Evolutionary conservation across 768 basidiomycete genomes (phyloP), one percentile per base, ranked within the genome.

Genomic region (Brasilioporus rufonigricans): DNA sequence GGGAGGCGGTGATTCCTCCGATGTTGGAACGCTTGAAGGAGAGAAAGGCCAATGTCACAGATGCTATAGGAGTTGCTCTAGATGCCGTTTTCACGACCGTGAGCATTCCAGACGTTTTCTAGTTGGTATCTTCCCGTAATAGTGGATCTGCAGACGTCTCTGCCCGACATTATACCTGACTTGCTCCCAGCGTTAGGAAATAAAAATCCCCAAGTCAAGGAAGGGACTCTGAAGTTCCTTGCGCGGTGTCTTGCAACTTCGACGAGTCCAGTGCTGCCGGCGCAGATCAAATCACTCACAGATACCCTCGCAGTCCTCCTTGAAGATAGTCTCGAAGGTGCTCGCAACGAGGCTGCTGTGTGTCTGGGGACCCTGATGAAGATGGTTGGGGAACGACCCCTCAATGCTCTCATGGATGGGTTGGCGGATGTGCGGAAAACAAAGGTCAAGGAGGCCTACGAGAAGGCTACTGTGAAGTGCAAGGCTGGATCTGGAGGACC

Each of bases 191-290:
- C 87, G 0, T 74, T 96, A 18, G 84, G 84, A 60, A 86, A 86
- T 52, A 99, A 98, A 75, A 99, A 98, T 65, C 97, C 97, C 1
- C 94, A 97, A 71, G 91, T 97, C 29, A 96, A 97, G 65, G 93
- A 96, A 72, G 90, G 92, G 7, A 87, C 93, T 0, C 74, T 96
- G 60, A 91, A 91, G 64, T 97, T 96, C 64, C 75, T 98, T 26
- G 82, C 80, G 19, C 83, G 96, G 48, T 89, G 83, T 64, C 81
- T 99, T 44, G 75, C 84, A 2, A 79, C 79, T 1, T 91, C 93
- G 2, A 80, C 81, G 10, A 74, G 77, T 3, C 84, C 93, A 1
- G 81, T 97, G 12, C 80, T 81, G 39, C 81, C 84, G 23, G 73
- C 81, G 1, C 92, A 95, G 65, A 77, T 98, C 58, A 94, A 97